Evolutionary conservation across 2,329 filamentous ascomycete genomes (phyloP).

Genomic region (Venturia aucupariae): DNA sequence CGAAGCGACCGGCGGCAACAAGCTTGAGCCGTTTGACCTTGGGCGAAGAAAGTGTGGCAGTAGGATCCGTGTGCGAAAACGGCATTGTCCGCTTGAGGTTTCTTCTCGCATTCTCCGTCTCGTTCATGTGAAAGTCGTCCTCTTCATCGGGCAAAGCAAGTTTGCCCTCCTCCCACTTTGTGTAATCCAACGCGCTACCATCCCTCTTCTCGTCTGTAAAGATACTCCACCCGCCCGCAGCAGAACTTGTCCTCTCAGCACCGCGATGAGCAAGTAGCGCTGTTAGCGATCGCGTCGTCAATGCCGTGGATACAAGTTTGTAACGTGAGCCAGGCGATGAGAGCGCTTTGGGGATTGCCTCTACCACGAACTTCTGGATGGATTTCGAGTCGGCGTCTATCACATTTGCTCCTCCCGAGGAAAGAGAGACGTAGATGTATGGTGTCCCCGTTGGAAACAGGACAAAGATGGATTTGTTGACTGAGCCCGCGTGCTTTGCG

Average conservation of each 20-base stretch:
- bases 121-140: not conserved
- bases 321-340: slow-evolving; percentile 67
- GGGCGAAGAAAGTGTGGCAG: slow-evolving; percentile 19
- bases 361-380: slow-evolving; percentile 50
- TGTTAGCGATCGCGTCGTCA: slow-evolving; percentile 62
- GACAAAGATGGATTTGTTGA: slow-evolving; percentile 64
- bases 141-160: slow-evolving; percentile 3
- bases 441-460: slow-evolving; percentile 76
- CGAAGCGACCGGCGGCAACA: slow-evolving; percentile 62
- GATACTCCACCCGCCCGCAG: slow-evolving; percentile 69
- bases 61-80: slow-evolving; percentile 57
- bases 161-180: slow-evolving; percentile 17
- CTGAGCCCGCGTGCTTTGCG: slow-evolving; percentile 25
- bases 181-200: slow-evolving; percentile 41
- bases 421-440: slow-evolving; percentile 57
- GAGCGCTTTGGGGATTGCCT: slow-evolving; percentile 74
- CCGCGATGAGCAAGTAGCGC: slow-evolving; percentile 63
- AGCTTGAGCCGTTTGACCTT: slow-evolving; percentile 49
- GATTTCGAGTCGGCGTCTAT: slow-evolving; percentile 11
- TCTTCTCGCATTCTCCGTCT: slow-evolving; percentile 7
- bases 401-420: slow-evolving; percentile 26
- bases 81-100: slow-evolving; percentile 4
- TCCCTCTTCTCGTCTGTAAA: slow-evolving; percentile 49
- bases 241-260: slow-evolving; percentile 58
- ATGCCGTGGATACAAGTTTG: slow-evolving; percentile 55